phyloP scores from a whole-genome alignment of 352 stramenopile species.

The Globisporangium barbulae region DNA sequence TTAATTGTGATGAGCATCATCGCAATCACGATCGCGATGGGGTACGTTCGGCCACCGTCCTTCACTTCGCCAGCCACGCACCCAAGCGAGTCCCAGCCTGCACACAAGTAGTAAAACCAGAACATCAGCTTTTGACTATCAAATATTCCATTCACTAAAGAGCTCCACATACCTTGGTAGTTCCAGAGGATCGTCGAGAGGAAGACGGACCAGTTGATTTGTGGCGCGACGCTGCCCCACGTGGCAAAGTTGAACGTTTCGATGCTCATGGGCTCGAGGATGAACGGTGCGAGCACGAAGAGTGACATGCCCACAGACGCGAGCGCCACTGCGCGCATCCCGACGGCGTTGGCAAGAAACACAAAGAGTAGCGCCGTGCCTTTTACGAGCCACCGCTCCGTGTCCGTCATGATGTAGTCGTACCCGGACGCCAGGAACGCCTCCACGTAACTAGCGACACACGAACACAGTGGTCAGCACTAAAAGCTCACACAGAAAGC shows the following conservation, averaged over 20 bases:
- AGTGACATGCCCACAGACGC: slow-evolving; percentile 79
- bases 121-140: not conserved
- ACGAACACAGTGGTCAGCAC: not conserved
- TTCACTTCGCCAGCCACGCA: slow-evolving; percentile 86
- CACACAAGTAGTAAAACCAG: not conserved
- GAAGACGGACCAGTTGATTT: slow-evolving; percentile 85
- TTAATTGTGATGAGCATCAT: slow-evolving; percentile 84
- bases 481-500: not conserved
- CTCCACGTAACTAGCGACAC: slow-evolving; percentile 56
- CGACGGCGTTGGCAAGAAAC: slow-evolving; percentile 64
- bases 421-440: slow-evolving; percentile 69
- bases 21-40: slow-evolving; percentile 79
- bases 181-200: slow-evolving; percentile 86
- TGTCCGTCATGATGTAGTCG: slow-evolving; percentile 40
- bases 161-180: slow-evolving; percentile 51
- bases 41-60: slow-evolving; percentile 72
- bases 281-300: slow-evolving; percentile 77
- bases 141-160: not conserved
- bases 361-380: slow-evolving; percentile 63
- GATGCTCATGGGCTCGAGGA: slow-evolving; percentile 71
- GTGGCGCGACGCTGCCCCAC: slow-evolving; percentile 60
- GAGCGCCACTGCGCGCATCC: slow-evolving; percentile 73
- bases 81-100: slow-evolving; percentile 78
- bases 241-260: slow-evolving; percentile 71
- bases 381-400: slow-evolving; percentile 73